These are phyloP conservation scores for Sclerotiophoma versabilis DNA, from an alignment of 2,329 filamentous ascomycete genomes.

Conservation along the genomic window DNA sequence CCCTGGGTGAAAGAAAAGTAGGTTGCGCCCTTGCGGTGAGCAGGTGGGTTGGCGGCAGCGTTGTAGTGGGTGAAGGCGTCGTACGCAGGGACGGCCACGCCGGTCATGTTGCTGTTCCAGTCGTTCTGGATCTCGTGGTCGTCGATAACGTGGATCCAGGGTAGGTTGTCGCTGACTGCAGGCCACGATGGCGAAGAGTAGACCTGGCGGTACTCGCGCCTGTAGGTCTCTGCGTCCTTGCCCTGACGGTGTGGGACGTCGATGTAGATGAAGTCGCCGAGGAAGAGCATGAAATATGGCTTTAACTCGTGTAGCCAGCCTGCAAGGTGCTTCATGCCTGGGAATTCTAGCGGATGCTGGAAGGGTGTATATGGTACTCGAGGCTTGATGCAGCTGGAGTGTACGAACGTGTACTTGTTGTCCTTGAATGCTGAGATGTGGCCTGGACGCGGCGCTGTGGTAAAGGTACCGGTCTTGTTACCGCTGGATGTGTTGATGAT, in stretches of 20 bases:
- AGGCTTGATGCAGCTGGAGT: conserved; percentile 90
- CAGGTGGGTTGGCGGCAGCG: conserved; percentile 80
- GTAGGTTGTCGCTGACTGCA: conserved; percentile 76
- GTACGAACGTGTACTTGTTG: conserved; percentile 85
- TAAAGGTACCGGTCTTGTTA: conserved; percentile 83
- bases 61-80: conserved; percentile 92
- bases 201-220: conserved; percentile 91
- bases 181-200: conserved; percentile 95
- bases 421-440: conserved; percentile 63
- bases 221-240: conserved; percentile 75
- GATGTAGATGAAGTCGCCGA: conserved; percentile 88
- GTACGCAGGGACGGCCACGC: conserved; percentile 78
- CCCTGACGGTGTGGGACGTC: conserved; percentile 87
- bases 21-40: conserved; percentile 69
- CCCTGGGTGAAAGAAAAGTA: conserved; percentile 92
- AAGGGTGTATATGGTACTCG: conserved; percentile 87
- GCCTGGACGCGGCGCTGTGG: conserved; percentile 75
- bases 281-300: conserved; percentile 74
- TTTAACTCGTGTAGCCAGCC: conserved; percentile 73
- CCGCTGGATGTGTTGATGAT: conserved; percentile 71
- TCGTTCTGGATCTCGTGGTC: conserved; percentile 97
- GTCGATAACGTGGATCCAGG: conserved; percentile 96
- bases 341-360: conserved; percentile 82
- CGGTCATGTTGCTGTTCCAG: conserved; percentile 83
- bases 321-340: conserved; percentile 79